phyloP scores from a whole-genome alignment of 306 rosid genomes.

The Citrullus mucosospermus region DNA sequence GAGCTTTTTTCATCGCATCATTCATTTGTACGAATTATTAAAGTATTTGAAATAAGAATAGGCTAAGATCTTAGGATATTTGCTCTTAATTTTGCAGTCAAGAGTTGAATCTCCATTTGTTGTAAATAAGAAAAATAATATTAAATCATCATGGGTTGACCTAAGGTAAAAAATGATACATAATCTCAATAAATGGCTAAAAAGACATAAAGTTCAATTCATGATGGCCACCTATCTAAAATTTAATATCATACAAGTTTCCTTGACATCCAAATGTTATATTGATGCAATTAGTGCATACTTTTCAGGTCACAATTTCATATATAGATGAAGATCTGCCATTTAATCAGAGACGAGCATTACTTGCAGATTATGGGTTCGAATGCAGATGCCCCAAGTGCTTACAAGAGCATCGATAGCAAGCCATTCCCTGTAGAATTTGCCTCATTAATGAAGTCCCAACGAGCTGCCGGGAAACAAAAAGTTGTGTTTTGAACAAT shows the following conservation, averaged over 20 bases:
- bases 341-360: conserved; percentile 56
- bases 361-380: conserved; percentile 83
- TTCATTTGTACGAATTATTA: background rate
- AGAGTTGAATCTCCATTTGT: no score
- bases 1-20: background rate
- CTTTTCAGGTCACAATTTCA: conserved; percentile 77
- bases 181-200: no score
- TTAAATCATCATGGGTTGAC: no score
- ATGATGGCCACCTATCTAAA: no score
- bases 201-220: no score
- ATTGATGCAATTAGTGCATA: background rate
- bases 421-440: background rate
- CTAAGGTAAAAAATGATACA: no score
- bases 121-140: no score
- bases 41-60: background rate
- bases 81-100: no score
- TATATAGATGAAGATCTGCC: conserved; percentile 83
- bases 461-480: background rate
- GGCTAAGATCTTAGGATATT: background rate
- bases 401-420: conserved; percentile 35
- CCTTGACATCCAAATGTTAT: no score
- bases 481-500: background rate
- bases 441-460: background rate
- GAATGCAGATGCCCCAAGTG: conserved; percentile 65
- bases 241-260: no score